phyloP scores from a whole-genome alignment of 441 rosid genomes.

The Pelargonium myrrhifolium region DNA sequence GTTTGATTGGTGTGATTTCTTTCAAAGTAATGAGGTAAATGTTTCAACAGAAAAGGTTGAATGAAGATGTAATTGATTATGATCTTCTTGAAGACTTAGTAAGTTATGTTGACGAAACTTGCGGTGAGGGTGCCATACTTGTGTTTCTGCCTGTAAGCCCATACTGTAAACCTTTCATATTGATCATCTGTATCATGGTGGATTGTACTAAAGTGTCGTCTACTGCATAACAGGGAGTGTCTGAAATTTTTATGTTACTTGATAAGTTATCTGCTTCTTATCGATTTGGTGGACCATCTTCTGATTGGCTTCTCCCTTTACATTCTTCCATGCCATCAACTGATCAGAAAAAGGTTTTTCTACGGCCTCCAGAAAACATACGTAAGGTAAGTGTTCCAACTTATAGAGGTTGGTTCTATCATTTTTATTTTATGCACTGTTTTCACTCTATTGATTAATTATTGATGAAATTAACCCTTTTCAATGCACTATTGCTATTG shows the following conservation, averaged over 20 bases:
- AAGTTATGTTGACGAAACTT: constrained; percentile 74
- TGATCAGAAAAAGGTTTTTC: constrained; percentile 72
- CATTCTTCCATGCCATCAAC: constrained; percentile 78
- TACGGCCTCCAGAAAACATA: constrained; percentile 62
- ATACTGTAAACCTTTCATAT: constrained; percentile 15
- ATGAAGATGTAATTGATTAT: constrained; percentile 80
- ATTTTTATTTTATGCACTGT: not conserved
- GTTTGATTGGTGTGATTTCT: constrained; percentile 7
- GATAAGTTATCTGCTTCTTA: constrained; percentile 77
- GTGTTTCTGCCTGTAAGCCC: constrained; percentile 77
- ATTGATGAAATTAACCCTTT: not conserved
- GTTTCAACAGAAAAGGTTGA: constrained; percentile 59
- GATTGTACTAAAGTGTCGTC: constrained; percentile 10
- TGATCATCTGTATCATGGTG: not conserved
- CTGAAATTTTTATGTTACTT: constrained; percentile 61
- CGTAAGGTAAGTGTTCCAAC: constrained; percentile 52
- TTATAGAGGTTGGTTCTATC: constrained; percentile 13
- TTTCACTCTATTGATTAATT: constrained; percentile 1
- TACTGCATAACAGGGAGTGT: constrained; percentile 52
- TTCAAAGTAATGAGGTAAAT: constrained; percentile 14
- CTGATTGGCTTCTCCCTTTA: constrained; percentile 84
- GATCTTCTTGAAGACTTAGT: constrained; percentile 90
- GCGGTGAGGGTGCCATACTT: constrained; percentile 73
- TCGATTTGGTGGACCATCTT: constrained; percentile 72
- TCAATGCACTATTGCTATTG: not conserved